Evolutionary conservation across 768 basidiomycete species (phyloP), one percentile per base, ranked within the genome.

Genomic region (Phanerodontia chrysosporium): DNA sequence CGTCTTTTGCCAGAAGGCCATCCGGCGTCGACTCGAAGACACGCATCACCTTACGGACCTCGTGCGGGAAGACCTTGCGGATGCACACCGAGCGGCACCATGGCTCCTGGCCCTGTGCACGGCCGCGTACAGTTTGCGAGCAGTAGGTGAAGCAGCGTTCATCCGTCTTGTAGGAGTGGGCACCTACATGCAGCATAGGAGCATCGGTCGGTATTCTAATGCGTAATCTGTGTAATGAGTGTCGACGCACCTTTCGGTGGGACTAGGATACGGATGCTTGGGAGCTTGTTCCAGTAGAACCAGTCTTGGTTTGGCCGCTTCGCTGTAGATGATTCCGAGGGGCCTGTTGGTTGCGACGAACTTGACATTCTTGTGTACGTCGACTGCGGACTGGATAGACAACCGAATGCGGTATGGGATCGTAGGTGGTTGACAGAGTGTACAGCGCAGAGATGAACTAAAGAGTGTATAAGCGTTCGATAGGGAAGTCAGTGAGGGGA

Each of bases 81-180:
- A 75, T 55, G 58, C 74, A 75, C n/a, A 75, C 54, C 4, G 73
- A 65, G 57, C 71, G 68, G 58, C 74, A 75, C 61, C 65, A 68
- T 2, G 74, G 74, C 49, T 73, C 69, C 24, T 65, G 55, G n/a
- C 67, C 64, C 30, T 68, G 61, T 12, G 66, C 61, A 22, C 74
- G 72, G 10, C 72, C 70, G 18, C 62, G 60, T 30, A 70, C 58
- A 53, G 63, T 66, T 53, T 75, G 74, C 16, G 70, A 68, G 64
- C 74, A 74, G 63, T 70, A 74, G 1, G 69, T 72, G 52, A 74
- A 67, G 61, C 72, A 75, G n/a, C 71, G 67, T 55, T 74, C 70
- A 61, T 72, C 73, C 16, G 68, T 65, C 32, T 70, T 61, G 27
- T 69, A 61, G 10, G 72, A 72, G 66, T 69, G 65, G 22, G 32